Percentiles rank a stretch among this genome's conserved stretches.
phyloP scores from a whole-genome alignment of 352 stramenopile species.

The Pythium brachiatum region DNA sequence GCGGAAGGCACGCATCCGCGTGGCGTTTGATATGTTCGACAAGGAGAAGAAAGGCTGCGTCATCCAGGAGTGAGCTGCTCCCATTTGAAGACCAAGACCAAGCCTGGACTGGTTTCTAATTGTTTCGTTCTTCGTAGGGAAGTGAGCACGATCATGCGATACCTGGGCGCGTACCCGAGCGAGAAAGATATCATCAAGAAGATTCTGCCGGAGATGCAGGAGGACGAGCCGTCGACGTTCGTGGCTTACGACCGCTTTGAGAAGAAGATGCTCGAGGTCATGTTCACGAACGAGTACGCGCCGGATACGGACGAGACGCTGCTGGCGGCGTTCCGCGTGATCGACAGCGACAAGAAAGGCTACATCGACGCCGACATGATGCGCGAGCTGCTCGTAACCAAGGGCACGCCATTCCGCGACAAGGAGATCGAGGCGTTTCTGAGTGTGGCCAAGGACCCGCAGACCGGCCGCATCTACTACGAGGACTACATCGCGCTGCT shows the following conservation, averaged over 20 bases:
- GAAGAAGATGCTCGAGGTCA: constrained; percentile 92
- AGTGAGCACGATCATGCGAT: constrained; percentile 90
- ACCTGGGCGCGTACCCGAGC: constrained; percentile 86
- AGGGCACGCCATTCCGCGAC: constrained; percentile 87
- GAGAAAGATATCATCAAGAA: constrained; percentile 92
- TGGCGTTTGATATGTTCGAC: constrained; percentile 90
- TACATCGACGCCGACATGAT: constrained; percentile 90
- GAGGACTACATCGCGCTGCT: constrained; percentile 90
- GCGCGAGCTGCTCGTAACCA: constrained; percentile 85
- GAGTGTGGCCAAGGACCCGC: constrained; percentile 70
- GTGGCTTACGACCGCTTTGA: constrained; percentile 91
- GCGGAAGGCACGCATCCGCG: constrained; percentile 61
- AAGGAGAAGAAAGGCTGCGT: constrained; percentile 90
- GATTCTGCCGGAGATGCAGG: constrained; percentile 89
- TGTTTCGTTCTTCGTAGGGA: constrained; percentile 38
- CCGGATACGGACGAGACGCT: constrained; percentile 87
- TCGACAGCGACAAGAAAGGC: constrained; percentile 78
- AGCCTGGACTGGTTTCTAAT: too few relatives aligned
- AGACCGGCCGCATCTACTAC: constrained; percentile 90
- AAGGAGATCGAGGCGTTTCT: constrained; percentile 92
- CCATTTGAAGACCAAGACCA: too few relatives aligned
- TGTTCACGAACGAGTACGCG: constrained; percentile 88
- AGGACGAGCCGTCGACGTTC: constrained; percentile 88
- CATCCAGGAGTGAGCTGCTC: constrained; percentile 70
- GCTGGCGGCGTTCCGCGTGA: constrained; percentile 72